Evolutionary conservation across 2,329 filamentous ascomycete species (phyloP).

Genomic region (Aspergillus fijiensis): DNA sequence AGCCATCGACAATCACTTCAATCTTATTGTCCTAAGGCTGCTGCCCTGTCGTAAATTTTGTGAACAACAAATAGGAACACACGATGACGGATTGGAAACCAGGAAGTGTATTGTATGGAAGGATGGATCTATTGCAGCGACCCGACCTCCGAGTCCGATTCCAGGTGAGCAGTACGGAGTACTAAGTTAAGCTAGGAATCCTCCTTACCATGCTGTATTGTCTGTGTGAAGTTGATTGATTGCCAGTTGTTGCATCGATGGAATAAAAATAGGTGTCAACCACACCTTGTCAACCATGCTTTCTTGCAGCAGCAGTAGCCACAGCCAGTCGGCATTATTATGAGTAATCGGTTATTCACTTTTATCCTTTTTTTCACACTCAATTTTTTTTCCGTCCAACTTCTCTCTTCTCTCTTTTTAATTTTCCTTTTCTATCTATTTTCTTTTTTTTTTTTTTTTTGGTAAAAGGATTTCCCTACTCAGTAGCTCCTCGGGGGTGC

Average conservation of each 20-base stretch:
- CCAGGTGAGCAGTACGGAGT: not conserved
- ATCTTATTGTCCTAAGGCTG: not conserved
- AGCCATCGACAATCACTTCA: not conserved
- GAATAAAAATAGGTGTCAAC: not conserved
- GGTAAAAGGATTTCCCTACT: slow-evolving; percentile 13
- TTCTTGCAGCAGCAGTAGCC: not conserved
- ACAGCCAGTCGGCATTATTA: not conserved
- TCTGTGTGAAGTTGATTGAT: not conserved
- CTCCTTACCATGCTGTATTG: not conserved
- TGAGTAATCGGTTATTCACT: not conserved
- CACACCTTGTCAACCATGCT: not conserved
- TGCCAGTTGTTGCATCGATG: not conserved
- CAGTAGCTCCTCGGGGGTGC: slow-evolving; percentile 2
- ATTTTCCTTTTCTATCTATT: slow-evolving; percentile 4
- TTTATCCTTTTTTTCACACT: not conserved
- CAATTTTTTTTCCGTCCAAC: not conserved
- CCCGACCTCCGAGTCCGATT: not conserved
- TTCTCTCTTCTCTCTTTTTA: not conserved
- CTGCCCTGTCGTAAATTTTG: not conserved
- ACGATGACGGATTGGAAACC: not conserved
- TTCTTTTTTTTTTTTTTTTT: slow-evolving; percentile 9
- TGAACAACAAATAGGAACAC: not conserved
- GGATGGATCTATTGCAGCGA: not conserved
- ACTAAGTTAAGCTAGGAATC: not conserved
- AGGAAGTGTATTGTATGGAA: not conserved